These are phyloP conservation scores for Fusarium citri DNA, from an alignment of 2,329 filamentous ascomycete genomes.

Conservation along the genomic window DNA sequence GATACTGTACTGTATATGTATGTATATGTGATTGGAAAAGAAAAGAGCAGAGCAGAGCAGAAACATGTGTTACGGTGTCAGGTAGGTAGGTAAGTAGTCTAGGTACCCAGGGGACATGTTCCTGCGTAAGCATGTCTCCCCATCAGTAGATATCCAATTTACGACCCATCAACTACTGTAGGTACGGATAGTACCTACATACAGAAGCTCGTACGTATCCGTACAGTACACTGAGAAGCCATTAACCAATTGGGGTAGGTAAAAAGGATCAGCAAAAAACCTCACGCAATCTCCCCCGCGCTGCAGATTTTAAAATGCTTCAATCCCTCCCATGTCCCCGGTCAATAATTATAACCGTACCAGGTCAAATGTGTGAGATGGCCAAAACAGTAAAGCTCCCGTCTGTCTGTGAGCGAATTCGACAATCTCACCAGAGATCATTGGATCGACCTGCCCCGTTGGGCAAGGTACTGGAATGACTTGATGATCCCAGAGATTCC, in stretches of 20 bases:
- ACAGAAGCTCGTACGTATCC: not conserved
- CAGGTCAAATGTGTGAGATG: constrained; percentile 13
- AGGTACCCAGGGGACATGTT: constrained; percentile 4
- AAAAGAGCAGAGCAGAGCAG: not conserved
- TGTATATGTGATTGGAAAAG: not conserved
- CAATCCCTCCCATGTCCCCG: constrained; percentile 17
- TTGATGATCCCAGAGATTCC: not conserved
- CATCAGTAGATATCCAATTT: constrained; percentile 3
- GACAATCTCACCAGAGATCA: constrained; percentile 19
- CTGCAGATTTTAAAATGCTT: constrained; percentile 20
- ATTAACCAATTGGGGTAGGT: constrained; percentile 19
- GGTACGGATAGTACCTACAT: not conserved
- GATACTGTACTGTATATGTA: not conserved
- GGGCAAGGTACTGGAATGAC: constrained; percentile 24
- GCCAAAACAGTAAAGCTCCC: constrained; percentile 30
- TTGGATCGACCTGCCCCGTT: constrained; percentile 30
- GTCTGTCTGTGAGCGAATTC: constrained; percentile 28
- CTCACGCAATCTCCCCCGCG: constrained; percentile 20
- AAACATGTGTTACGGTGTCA: not conserved
- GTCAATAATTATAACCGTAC: constrained; percentile 13
- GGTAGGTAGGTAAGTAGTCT: not conserved
- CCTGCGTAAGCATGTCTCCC: constrained; percentile 18
- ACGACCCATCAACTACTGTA: not conserved
- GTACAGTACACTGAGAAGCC: not conserved
- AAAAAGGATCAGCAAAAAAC: constrained; percentile 12